phyloP scores from a whole-genome alignment of 371 early-diverging fungal species.

The Mortierella sp. region DNA sequence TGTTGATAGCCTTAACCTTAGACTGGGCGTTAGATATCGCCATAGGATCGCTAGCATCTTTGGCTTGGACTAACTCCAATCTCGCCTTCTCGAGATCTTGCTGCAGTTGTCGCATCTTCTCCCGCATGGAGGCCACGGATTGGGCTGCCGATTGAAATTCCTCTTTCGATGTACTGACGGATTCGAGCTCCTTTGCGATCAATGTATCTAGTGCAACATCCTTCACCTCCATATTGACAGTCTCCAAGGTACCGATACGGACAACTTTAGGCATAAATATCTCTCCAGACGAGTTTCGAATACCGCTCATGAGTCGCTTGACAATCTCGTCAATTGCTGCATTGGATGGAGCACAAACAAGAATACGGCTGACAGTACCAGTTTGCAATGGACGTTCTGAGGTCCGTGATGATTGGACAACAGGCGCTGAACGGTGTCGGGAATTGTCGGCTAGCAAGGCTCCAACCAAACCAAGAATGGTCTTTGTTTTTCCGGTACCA shows the following conservation, averaged over 20 bases:
- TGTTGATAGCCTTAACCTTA: conserved; percentile 41
- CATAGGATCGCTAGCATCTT: conserved; percentile 57
- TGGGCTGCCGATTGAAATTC: conserved; percentile 38
- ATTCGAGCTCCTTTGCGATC: conserved; percentile 66
- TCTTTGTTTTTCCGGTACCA: conserved; percentile 94
- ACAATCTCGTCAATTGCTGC: conserved; percentile 98
- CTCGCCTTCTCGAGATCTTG: conserved; percentile 58
- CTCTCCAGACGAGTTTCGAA: conserved; percentile 65
- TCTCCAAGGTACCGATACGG: conserved; percentile 85
- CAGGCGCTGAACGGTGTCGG: conserved; percentile 23
- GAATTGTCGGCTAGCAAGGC: conserved; percentile 70
- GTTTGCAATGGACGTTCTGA: conserved; percentile 20
- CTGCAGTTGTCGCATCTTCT: conserved; percentile 49
- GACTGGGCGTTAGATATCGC: conserved; percentile 37
- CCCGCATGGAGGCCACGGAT: conserved; percentile 40
- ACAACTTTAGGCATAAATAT: conserved; percentile 80
- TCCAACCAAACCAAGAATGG: conserved; percentile 87
- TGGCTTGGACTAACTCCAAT: conserved; percentile 67
- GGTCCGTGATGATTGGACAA: conserved; percentile 23
- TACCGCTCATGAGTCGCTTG: conserved; percentile 81
- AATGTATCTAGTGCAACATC: conserved; percentile 78
- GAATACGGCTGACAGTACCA: conserved; percentile 60
- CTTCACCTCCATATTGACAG: conserved; percentile 78
- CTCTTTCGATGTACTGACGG: conserved; percentile 34
- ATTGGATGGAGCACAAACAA: conserved; percentile 98